Percentiles rank a stretch among this genome's conserved stretches.
phyloP scores from a whole-genome alignment of 2,329 filamentous ascomycete genomes.

The Nemania sp. region DNA sequence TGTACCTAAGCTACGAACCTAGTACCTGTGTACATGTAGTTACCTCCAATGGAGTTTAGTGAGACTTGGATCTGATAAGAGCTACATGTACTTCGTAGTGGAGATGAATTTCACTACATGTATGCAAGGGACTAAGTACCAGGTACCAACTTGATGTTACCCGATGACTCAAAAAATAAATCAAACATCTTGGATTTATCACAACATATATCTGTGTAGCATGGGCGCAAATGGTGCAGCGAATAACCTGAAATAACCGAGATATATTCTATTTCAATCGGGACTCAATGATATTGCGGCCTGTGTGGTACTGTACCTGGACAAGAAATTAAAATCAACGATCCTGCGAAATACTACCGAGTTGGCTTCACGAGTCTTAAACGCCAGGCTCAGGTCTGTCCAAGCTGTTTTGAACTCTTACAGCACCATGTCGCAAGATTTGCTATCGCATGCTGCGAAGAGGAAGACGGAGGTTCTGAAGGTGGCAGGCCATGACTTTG shows the following conservation, averaged over 20 bases:
- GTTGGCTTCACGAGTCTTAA: conserved; percentile 35
- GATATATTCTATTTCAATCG: neutral
- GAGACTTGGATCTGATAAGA: neutral
- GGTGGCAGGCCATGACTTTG: conserved; percentile 32
- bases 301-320: neutral
- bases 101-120: no score
- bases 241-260: no score
- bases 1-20: no score
- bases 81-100: no score
- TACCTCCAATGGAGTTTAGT: neutral
- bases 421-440: conserved; percentile 40
- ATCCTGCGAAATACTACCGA: conserved; percentile 23
- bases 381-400: conserved; percentile 31
- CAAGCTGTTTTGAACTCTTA: conserved; percentile 36
- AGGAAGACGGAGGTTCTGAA: conserved; percentile 35
- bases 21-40: no score
- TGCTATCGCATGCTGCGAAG: conserved; percentile 23
- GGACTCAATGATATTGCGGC: neutral
- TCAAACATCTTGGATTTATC: neutral
- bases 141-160: neutral
- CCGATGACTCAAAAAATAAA: neutral
- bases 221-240: neutral
- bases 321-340: neutral
- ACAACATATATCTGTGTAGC: neutral
- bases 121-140: no score